These are phyloP conservation scores for Pistacia integerrima DNA, from an alignment of 345 rosid species.

Conservation along the genomic window DNA sequence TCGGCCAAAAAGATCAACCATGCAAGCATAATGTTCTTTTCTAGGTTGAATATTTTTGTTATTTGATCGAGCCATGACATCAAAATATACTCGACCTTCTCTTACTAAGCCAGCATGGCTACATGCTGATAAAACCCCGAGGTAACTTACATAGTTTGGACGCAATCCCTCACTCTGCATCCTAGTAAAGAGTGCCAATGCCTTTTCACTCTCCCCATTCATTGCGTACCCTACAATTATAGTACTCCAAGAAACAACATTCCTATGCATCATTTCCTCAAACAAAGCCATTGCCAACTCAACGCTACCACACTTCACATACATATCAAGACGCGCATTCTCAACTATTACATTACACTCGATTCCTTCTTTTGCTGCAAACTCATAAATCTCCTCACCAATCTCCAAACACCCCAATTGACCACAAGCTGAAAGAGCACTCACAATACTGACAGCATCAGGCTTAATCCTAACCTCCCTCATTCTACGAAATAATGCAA, in stretches of 20 bases:
- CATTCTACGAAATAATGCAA: slow-evolving; percentile 39
- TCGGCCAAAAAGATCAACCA: slow-evolving; percentile 52
- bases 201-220: slow-evolving; percentile 49
- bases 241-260: slow-evolving; percentile 52
- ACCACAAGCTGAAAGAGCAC: slow-evolving; percentile 52
- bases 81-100: slow-evolving; percentile 38
- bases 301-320: slow-evolving; percentile 48
- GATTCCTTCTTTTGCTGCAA: slow-evolving; percentile 28
- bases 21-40: slow-evolving; percentile 51
- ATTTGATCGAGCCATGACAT: slow-evolving; percentile 30
- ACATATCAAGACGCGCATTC: slow-evolving; percentile 52
- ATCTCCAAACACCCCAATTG: slow-evolving; percentile 49
- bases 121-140: slow-evolving; percentile 50
- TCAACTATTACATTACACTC: slow-evolving; percentile 44
- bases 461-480: slow-evolving; percentile 26
- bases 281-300: slow-evolving; percentile 37
- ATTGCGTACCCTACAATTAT: slow-evolving; percentile 51
- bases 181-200: slow-evolving; percentile 36
- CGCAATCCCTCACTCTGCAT: slow-evolving; percentile 41
- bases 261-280: slow-evolving; percentile 36
- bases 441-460: slow-evolving; percentile 43
- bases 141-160: slow-evolving; percentile 46
- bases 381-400: slow-evolving; percentile 37
- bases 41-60: slow-evolving; percentile 41
- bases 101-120: slow-evolving; percentile 48